Evolutionary conservation across 176 grass and related monocot species (phyloP).

Genomic region (Echinochloa phyllopogon): DNA sequence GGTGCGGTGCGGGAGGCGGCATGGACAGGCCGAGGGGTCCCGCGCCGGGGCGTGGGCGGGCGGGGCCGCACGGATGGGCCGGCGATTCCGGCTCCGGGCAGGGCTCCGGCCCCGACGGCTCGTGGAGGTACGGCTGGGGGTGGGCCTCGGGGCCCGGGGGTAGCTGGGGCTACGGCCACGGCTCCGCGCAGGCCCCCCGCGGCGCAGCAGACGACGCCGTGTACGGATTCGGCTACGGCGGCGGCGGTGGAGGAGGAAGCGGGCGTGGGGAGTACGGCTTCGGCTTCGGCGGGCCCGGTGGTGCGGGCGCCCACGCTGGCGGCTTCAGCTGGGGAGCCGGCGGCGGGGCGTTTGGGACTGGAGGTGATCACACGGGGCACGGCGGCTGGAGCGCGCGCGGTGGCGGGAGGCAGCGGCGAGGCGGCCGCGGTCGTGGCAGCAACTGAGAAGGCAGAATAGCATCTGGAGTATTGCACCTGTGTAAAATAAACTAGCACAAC

Average conservation of each 20-base stretch:
- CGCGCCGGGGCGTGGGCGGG: background rate
- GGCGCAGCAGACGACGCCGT: constrained; percentile 38
- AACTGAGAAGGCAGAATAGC: constrained; percentile 9
- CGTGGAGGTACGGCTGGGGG: constrained; percentile 64
- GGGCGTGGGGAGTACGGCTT: constrained; percentile 34
- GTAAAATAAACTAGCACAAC: too few species aligned
- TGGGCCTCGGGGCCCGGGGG: constrained; percentile 64
- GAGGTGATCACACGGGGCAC: background rate
- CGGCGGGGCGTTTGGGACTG: background rate
- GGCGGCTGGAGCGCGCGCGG: constrained; percentile 13
- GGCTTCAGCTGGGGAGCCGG: constrained; percentile 26
- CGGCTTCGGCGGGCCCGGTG: constrained; percentile 21
- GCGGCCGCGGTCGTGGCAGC: constrained; percentile 29
- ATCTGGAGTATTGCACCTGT: background rate
- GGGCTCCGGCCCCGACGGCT: constrained; percentile 49
- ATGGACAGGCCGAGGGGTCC: constrained; percentile 43
- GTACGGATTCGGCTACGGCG: constrained; percentile 52
- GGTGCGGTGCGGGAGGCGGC: background rate
- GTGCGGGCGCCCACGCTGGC: background rate
- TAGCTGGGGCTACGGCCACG: constrained; percentile 64
- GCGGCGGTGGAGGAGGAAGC: constrained; percentile 29
- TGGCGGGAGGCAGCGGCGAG: constrained; percentile 17
- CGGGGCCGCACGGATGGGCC: constrained; percentile 37
- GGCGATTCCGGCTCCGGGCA: constrained; percentile 56
- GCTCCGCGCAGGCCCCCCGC: constrained; percentile 46